Base-by-base conservation (phyloP, 2,329 filamentous ascomycete genomes). In the Sclerotinia borealis region DNA sequence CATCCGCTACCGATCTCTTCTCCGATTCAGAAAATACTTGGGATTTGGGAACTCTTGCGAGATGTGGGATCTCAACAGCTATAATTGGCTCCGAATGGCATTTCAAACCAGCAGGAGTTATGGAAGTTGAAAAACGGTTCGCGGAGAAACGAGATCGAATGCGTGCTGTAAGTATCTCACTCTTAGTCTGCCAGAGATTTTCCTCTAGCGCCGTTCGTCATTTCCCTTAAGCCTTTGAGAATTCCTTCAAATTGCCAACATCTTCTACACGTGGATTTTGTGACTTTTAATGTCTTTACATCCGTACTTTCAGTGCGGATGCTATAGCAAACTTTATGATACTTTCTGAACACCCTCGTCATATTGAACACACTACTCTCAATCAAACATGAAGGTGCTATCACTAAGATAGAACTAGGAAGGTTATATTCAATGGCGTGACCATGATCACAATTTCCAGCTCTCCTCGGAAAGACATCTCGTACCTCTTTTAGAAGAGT, bases 101-200 rank as follows among this genome's bases (percentile, higher is more conserved):
- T 41, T 71, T 70, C 48, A 67, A 66, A 15, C 67, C 66, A n/a
- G 62, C 65, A 3, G 70, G 68, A 27, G 61, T 72, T 4, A 51
- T 59, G 25, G 43, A 61, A 13, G 66, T 71, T 29, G 62, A 63
- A 56, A 64, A 63, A 36, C 66, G 64, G 59, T 70, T 70, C 47
- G 54, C 54, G 1, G 39, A 58, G 13, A 58, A 45, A 25, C 41
- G 41, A 34, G 39, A 45, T 5, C 54, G 41, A 6, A 45, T 58
- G 54, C 54, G 54, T 15, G 39, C 39, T 45, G 54, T 58, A 45
- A 45, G 54, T 45, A 9, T 25, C 15, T 19, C 3, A 15, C 9
- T 19, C 29, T 58, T 45, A 1, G 19, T 34, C 5, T 11, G 9
- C 36, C 25, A 1, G 15, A 19, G 9, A 17, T 4, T 43, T 10